A percentile compares a stretch with the other conserved stretches of the same genome.
Conservation (phyloP, 129 eudicot species). For the Heracleum sosnowskyi region DNA sequence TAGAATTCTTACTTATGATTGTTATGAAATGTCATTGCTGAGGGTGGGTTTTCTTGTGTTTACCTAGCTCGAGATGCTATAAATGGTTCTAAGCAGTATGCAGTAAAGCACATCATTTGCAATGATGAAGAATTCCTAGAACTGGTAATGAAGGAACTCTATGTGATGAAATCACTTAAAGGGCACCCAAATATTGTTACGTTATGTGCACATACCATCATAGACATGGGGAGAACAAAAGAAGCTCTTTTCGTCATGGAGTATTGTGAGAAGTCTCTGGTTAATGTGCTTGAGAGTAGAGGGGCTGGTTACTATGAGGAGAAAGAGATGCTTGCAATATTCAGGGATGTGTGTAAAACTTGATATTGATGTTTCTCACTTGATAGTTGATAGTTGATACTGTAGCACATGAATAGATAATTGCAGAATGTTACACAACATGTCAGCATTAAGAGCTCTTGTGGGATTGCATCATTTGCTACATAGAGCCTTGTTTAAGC, state of each 20-base stretch:
- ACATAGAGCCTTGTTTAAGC: neutral
- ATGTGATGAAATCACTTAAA: conserved; percentile 81
- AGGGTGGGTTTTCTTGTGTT: conserved; percentile 96
- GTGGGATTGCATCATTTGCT: neutral
- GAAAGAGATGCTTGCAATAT: conserved; percentile 60
- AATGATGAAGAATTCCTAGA: conserved; percentile 88
- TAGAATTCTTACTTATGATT: too few species aligned
- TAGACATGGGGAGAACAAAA: conserved; percentile 85
- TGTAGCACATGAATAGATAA: neutral
- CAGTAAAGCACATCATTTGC: conserved; percentile 88
- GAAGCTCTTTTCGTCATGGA: conserved; percentile 95
- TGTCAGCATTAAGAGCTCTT: neutral
- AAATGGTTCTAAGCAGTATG: conserved; percentile 88
- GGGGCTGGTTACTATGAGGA: conserved; percentile 97
- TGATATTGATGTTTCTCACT: neutral
- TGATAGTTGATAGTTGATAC: too few species aligned
- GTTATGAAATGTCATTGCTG: conserved; percentile 79
- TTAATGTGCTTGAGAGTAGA: conserved; percentile 81
- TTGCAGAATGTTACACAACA: neutral
- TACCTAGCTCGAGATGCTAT: conserved; percentile 84
- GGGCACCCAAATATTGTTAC: conserved; percentile 95
- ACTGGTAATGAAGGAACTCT: conserved; percentile 75
- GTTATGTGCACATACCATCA: conserved; percentile 54
- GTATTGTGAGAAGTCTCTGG: conserved; percentile 85
- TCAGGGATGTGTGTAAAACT: conserved; percentile 69